A percentile compares a stretch with the other conserved stretches of the same genome.
phyloP scores from a whole-genome alignment of 139 green algal genomes.

The Eudorina sp. region DNA sequence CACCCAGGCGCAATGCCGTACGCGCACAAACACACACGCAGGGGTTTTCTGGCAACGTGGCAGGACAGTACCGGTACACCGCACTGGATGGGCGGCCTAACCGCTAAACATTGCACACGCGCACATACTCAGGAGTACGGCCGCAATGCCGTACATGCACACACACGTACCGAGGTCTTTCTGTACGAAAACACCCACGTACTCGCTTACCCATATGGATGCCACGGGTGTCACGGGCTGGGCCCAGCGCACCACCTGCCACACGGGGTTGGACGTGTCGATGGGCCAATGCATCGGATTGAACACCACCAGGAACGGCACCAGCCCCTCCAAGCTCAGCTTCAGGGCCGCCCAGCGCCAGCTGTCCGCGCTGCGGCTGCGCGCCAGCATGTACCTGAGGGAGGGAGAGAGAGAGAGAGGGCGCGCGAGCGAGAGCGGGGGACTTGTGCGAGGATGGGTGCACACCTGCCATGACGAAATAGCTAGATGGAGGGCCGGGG shows the following conservation, averaged over 20 bases:
- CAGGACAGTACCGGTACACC: too few relatives aligned
- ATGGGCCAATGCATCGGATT: conserved; percentile 10
- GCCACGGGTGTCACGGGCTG: background rate
- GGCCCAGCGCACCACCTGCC: background rate
- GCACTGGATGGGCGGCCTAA: too few relatives aligned
- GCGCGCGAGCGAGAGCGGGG: background rate
- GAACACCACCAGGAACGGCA: conserved; percentile 3
- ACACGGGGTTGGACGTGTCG: background rate
- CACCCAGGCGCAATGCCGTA: too few relatives aligned
- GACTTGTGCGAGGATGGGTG: background rate
- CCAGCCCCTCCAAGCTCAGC: background rate
- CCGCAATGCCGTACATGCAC: too few relatives aligned
- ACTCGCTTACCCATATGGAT: background rate
- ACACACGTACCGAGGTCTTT: too few relatives aligned
- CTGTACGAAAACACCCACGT: too few relatives aligned
- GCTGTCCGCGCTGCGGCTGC: background rate
- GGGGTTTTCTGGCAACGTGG: too few relatives aligned
- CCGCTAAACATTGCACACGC: too few relatives aligned
- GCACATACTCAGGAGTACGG: too few relatives aligned
- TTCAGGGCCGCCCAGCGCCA: background rate
- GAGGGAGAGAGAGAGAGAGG: background rate
- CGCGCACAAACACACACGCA: too few relatives aligned
- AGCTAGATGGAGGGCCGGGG: background rate
- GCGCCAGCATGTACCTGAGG: background rate
- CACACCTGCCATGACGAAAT: background rate